Evolutionary conservation across 768 basidiomycete genomes (phyloP), one percentile per base, ranked within the genome.

Genomic region (Suillus subalutaceus): DNA sequence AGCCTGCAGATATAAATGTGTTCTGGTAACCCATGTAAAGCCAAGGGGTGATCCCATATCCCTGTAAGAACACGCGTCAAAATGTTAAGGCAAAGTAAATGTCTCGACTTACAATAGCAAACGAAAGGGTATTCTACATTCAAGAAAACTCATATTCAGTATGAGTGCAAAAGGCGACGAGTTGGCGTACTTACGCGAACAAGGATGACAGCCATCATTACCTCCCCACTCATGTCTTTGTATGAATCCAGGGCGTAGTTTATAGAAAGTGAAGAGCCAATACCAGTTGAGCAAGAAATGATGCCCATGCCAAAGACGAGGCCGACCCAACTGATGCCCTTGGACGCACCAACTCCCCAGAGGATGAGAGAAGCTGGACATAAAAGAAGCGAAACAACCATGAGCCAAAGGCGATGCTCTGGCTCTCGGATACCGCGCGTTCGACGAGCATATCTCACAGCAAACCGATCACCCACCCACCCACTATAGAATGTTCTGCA

Each of bases 331-430:
- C 37, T 35, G 13, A 71, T 67, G 15, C 64, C 69, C 53, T 55
- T 70, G 26, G 70, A 71, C 13, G 70, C 70, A 30, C 70, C 70
- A 13, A 71, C 66, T 32, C 69, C 69, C 70, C 70, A 71, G 37
- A 71, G 69, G 23, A 72, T 65, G 16, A 72, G 69, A 1, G 71
- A 70, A 4, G 67, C 60, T 9, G 71, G 68, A 23, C 69, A 70
- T 44, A 72, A 62, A 32, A 67, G 13, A 15, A 70, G 44, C 5
- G 71, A 72, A 23, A 70, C 67, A 37, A 72, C 48, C 69, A 72
- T 68, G n/a, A 72, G 69, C 71, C 71, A 72, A n/a, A 72, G 67
- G 18, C 71, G 69, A 48, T 72, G 69, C 41, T 72, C 71, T 9
- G 71, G 71, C 43, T 72, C 71, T 16, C 71, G 64, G 26, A 68